Evolutionary conservation across 768 basidiomycete genomes (phyloP).

Genomic region (Solioccasus polychromus): DNA sequence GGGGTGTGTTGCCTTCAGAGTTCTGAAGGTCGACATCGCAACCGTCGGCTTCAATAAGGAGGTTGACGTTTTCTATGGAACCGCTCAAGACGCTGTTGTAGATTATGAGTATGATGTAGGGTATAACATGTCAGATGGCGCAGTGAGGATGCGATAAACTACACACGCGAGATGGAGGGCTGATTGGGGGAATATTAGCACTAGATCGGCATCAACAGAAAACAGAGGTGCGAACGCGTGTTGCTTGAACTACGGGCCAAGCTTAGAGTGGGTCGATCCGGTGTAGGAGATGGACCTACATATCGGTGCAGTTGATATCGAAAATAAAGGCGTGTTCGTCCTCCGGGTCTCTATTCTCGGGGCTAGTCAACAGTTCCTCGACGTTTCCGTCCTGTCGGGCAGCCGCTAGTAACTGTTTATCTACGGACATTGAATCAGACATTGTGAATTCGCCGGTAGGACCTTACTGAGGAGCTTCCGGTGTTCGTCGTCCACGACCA

Average conservation of each 20-base stretch:
- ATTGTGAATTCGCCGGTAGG: too few relatives aligned
- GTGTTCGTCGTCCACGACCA: conserved; percentile 14
- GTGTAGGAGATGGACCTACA: conserved; percentile 17
- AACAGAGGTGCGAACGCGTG: conserved; percentile 25
- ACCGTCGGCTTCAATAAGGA: conserved; percentile 23
- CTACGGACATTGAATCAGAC: conserved; percentile 8
- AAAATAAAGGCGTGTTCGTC: conserved; percentile 22
- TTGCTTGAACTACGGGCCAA: conserved; percentile 21
- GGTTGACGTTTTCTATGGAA: conserved; percentile 19
- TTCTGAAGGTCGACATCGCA: conserved; percentile 30
- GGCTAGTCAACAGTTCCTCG: conserved; percentile 23
- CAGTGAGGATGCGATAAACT: background rate
- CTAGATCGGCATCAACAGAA: background rate
- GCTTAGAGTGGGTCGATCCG: background rate
- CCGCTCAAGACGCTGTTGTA: conserved; percentile 14
- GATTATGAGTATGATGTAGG: too few relatives aligned
- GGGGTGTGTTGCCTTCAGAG: conserved; percentile 24
- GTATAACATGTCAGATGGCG: too few relatives aligned
- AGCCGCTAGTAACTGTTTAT: conserved; percentile 23
- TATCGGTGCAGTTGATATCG: conserved; percentile 31
- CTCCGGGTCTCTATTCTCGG: conserved; percentile 18
- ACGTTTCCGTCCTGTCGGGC: conserved; percentile 25
- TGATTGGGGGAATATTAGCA: conserved; percentile 13
- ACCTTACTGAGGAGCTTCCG: conserved; percentile 22
- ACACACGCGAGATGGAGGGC: conserved; percentile 34